These are phyloP conservation scores for barrel medic (Medicago truncatula) DNA, from an alignment of 306 rosid genomes.

Conservation along the genomic window MtrunA17r5.0-ANR NC_053049.1:48463501-48464000, in stretches of 20 bases:
- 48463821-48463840: conserved; percentile 5
- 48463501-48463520: not conserved
- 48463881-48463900: conserved; percentile 8
- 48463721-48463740: not conserved
- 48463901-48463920: not conserved
- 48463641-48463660: not conserved
- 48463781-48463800: not conserved
- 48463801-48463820: not conserved
- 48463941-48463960: too few species aligned
- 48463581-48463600: not conserved
- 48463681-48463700: not conserved
- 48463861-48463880: not conserved
- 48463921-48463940: too few species aligned
- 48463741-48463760: not conserved
- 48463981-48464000: too few species aligned
- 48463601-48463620: not conserved
- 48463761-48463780: not conserved
- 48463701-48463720: not conserved
- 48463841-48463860: not conserved
- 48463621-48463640: not conserved
- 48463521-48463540: too few species aligned
- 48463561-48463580: not conserved
- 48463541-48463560: not conserved
- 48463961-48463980: too few species aligned
- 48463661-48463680: not conserved